Evolutionary conservation across 2,329 filamentous ascomycete species (phyloP), one percentile per base, ranked within the genome.

Genomic region (Pseudogymnoascus sp.): DNA sequence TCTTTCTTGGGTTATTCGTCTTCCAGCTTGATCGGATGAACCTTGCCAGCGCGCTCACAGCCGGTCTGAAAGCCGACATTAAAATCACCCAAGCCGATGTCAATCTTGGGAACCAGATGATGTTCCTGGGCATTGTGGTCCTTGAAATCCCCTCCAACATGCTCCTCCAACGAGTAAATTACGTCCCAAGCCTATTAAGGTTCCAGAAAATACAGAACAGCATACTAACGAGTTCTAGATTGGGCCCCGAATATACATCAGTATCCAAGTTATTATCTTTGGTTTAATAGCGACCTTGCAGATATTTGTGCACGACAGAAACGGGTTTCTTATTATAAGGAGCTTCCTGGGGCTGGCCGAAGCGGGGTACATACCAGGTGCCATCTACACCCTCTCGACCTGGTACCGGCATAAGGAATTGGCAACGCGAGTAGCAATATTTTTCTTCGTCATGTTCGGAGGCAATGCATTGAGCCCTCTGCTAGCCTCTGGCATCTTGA

Each of bases 341-440:
- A 76, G 82, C 65, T 74, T 81, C 40, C 72, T 84, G 1, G 81
- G 81, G 15, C 67, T 83, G 7, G 73, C 77, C 13, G 81, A 84
- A 63, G 77, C 77, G 29, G 80, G 80, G 4, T 78, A 83, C 59
- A 80, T 82, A 62, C 81, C 81, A 0, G 80, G 79, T 21, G 76
- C 82, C 13, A 75, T 81, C 21, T 85, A 82, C 68, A 82, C 85
- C 59, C 73, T 86, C 4, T 83, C 81, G 0, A 84, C 84, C 75
- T 87, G 83, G 83, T 87, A 86, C 63, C 83, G 81, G 62, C 75
- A 81, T 8, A 77, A 81, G 44, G 83, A 86, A 68, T 74, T 80
- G 44, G 81, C 84, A 60, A 84, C 80, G 62, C 75, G 83, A 8
- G 79, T 85, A 44, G 81, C 82, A 2, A 74, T 86, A 4, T 86